These are phyloP conservation scores for Neurospora sp. DNA, from an alignment of 495 filamentous ascomycete species.

Conservation along the genomic window DNA sequence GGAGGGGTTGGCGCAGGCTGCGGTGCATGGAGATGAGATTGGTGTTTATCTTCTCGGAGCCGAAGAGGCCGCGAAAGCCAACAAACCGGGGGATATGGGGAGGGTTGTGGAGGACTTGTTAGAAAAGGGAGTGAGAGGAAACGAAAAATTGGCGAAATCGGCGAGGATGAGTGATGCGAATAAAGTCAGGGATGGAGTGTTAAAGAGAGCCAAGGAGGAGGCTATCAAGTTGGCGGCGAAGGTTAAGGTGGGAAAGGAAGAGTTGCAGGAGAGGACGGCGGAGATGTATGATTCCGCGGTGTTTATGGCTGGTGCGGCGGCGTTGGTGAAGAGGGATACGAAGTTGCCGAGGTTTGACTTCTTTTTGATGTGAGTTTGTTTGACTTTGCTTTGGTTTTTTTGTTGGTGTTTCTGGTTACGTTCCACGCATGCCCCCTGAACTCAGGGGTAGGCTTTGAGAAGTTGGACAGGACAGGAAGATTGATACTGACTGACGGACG, in stretches of 20 bases:
- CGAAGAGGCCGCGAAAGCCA: slow-evolving; percentile 38
- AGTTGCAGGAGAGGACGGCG: slow-evolving; percentile 55
- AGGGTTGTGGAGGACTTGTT: slow-evolving; percentile 50
- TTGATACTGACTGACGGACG: neutral
- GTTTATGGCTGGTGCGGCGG: slow-evolving; percentile 50
- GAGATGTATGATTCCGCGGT: slow-evolving; percentile 67
- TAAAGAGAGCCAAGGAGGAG: slow-evolving; percentile 50
- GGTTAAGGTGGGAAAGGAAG: slow-evolving; percentile 38
- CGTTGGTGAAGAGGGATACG: slow-evolving; percentile 38
- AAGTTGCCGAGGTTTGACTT: slow-evolving; percentile 71
- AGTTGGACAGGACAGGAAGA: neutral
- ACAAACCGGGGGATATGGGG: slow-evolving; percentile 14
- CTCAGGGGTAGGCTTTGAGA: neutral
- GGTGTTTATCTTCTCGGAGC: slow-evolving; percentile 38
- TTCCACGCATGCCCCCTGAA: neutral
- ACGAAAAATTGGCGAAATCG: slow-evolving; percentile 44
- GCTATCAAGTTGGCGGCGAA: slow-evolving; percentile 52
- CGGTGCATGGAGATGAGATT: slow-evolving; percentile 48
- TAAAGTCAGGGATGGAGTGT: slow-evolving; percentile 57
- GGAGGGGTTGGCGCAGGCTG: slow-evolving; percentile 67
- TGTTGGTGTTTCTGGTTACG: neutral
- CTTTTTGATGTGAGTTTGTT: slow-evolving; percentile 51
- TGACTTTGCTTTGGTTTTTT: neutral
- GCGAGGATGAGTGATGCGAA: slow-evolving; percentile 45
- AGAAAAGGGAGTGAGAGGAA: slow-evolving; percentile 38